Conservation (phyloP, 1,284 basidiomycete species). For the Ustilago crameri region DNA sequence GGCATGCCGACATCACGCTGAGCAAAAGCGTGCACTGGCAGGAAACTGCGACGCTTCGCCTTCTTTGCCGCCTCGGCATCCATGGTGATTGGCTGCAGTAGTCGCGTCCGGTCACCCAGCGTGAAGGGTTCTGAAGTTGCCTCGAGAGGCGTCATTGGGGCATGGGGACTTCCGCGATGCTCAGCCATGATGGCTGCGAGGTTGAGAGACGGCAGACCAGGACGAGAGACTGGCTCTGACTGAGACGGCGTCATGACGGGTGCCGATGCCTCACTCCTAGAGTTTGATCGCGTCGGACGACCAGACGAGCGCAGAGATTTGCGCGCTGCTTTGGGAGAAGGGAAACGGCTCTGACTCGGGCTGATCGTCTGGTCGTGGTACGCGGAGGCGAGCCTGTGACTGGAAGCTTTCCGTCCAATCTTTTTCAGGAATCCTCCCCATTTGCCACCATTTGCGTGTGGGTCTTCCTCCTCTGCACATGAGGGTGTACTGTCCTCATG, state of each 20-base stretch:
- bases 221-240: conserved; percentile 18
- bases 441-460: conserved; percentile 25
- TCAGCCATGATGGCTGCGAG: conserved; percentile 15
- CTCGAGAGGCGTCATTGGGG: conserved; percentile 28
- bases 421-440: conserved; percentile 52
- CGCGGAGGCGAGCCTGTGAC: conserved; percentile 19
- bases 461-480: conserved; percentile 22
- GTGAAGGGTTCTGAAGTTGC: conserved; percentile 9
- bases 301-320: conserved; percentile 27
- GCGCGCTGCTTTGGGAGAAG: conserved; percentile 27
- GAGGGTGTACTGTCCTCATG: conserved; percentile 17
- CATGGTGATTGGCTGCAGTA: conserved; percentile 16
- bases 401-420: conserved; percentile 50
- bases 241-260: conserved; percentile 23
- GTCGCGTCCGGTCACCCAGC: background rate
- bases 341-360: conserved; percentile 22
- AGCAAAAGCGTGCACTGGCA: conserved; percentile 36
- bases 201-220: conserved; percentile 15
- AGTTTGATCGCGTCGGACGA: conserved; percentile 9
- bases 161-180: background rate
- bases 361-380: conserved; percentile 21
- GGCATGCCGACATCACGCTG: conserved; percentile 5
- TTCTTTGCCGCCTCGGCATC: conserved; percentile 28
- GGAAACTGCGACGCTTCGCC: conserved; percentile 36
- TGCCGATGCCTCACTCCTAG: conserved; percentile 9